Evolutionary conservation across 106 monocot genomes (phyloP).

Genomic region (Hemerocallis citrina): DNA sequence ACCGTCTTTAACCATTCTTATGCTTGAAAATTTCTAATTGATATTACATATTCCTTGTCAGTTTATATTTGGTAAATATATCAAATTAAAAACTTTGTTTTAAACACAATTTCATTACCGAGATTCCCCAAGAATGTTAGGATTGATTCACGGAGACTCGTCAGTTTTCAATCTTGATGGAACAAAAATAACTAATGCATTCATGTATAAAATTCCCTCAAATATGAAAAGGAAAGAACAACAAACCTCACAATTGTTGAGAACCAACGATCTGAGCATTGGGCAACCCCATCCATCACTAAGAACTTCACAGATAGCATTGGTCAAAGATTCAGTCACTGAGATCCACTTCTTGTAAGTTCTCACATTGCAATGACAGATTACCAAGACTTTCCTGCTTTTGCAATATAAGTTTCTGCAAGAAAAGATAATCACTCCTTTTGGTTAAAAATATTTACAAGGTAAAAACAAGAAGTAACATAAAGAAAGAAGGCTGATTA

Average conservation of each 20-base stretch:
- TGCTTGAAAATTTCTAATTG: no score
- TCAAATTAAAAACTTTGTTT: no score
- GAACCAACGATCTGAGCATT: slow-evolving; percentile 62
- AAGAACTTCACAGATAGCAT: slow-evolving; percentile 82
- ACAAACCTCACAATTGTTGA: slow-evolving; percentile 97
- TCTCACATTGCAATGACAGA: slow-evolving; percentile 72
- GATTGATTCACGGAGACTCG: no score
- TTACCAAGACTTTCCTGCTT: slow-evolving; percentile 85
- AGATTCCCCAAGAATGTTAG: no score
- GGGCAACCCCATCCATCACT: slow-evolving; percentile 93
- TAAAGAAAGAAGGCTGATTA: neutral
- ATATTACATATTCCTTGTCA: no score
- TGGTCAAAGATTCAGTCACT: slow-evolving; percentile 91
- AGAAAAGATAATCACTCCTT: neutral
- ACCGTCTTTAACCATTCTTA: no score
- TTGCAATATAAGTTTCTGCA: slow-evolving; percentile 94
- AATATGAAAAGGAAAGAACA: neutral
- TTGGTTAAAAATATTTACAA: neutral
- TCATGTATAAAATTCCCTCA: no score
- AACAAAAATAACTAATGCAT: no score
- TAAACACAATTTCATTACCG: no score
- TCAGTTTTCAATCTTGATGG: no score
- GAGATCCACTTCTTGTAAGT: slow-evolving; percentile 89
- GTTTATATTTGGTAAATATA: no score
- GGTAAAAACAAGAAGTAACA: slow-evolving; percentile 1